Conservation (phyloP, 2,329 filamentous ascomycete species). For the Alternaria viburni region DNA sequence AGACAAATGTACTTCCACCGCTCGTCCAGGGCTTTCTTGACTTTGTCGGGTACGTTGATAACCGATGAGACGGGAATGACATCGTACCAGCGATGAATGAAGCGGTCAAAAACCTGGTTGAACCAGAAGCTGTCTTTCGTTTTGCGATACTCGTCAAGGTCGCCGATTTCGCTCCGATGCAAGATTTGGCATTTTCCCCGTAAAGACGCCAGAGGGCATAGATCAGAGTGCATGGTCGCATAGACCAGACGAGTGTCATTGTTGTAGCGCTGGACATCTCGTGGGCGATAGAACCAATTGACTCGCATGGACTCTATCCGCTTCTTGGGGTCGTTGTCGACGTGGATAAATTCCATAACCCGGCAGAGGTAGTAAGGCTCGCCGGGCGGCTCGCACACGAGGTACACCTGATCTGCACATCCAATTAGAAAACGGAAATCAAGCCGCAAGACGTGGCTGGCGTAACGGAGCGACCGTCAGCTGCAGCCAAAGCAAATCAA, state of each 20-base stretch:
- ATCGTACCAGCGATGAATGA: conserved; percentile 98
- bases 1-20: conserved; percentile 96
- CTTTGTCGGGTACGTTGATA: conserved; percentile 92
- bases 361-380: conserved; percentile 97
- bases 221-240: conserved; percentile 98
- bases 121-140: conserved; percentile 92
- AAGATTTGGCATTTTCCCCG: conserved; percentile 91
- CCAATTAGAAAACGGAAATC: conserved; percentile 45
- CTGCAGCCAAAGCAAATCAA: conserved; percentile 27
- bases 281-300: conserved; percentile 98
- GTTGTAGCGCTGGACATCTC: conserved; percentile 91
- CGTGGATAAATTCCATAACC: conserved; percentile 96
- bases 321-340: conserved; percentile 69
- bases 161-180: conserved; percentile 84
- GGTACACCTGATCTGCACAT: conserved; percentile 80
- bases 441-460: conserved; percentile 37
- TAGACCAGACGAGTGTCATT: conserved; percentile 91
- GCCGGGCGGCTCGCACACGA: conserved; percentile 95
- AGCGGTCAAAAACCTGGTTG: conserved; percentile 96
- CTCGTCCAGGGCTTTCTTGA: conserved; percentile 95
- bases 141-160: conserved; percentile 84
- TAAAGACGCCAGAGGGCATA: conserved; percentile 87
- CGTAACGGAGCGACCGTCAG: conserved; percentile 33
- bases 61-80: conserved; percentile 90
- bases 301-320: conserved; percentile 87